These are phyloP conservation scores for Pleurotus citrinopileatus DNA, from an alignment of 768 basidiomycete species.

Conservation along the genomic window DNA sequence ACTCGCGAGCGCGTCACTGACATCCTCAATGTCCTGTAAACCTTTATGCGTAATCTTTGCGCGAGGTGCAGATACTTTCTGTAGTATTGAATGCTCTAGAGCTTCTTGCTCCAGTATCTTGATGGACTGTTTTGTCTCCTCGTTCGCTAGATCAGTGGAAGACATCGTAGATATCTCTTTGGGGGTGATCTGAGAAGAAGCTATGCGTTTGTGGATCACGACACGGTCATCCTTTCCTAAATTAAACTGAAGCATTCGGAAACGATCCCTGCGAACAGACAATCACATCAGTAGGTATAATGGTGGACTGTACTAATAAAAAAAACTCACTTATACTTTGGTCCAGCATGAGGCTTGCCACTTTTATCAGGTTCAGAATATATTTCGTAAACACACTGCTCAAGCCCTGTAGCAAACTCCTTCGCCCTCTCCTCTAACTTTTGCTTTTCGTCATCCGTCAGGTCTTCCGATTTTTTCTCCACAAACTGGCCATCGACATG, in stretches of 20 bases:
- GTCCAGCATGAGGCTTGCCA: constrained; percentile 57
- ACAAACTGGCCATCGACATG: constrained; percentile 35
- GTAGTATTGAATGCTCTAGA: constrained; percentile 80
- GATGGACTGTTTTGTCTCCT: constrained; percentile 81
- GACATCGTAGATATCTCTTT: constrained; percentile 81
- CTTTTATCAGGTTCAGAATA: constrained; percentile 77
- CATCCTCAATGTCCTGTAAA: constrained; percentile 83
- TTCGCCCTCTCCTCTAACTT: constrained; percentile 55
- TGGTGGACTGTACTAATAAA: neutral
- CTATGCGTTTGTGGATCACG: constrained; percentile 76
- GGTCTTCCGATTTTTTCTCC: constrained; percentile 47
- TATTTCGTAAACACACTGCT: constrained; percentile 71
- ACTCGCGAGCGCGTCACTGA: constrained; percentile 45
- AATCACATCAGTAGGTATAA: constrained; percentile 12
- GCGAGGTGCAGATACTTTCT: constrained; percentile 63
- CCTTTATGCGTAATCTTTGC: constrained; percentile 93
- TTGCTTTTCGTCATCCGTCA: constrained; percentile 59
- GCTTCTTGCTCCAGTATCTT: constrained; percentile 80
- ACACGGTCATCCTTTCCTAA: constrained; percentile 79
- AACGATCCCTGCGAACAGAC: constrained; percentile 64
- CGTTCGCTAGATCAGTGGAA: constrained; percentile 85
- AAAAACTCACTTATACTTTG: constrained; percentile 73
- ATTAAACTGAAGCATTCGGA: constrained; percentile 88
- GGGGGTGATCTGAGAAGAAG: constrained; percentile 60
- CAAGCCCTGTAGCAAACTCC: constrained; percentile 67